Conservation (phyloP, 805 yeast species). For the Candida nitratophila region DNA sequence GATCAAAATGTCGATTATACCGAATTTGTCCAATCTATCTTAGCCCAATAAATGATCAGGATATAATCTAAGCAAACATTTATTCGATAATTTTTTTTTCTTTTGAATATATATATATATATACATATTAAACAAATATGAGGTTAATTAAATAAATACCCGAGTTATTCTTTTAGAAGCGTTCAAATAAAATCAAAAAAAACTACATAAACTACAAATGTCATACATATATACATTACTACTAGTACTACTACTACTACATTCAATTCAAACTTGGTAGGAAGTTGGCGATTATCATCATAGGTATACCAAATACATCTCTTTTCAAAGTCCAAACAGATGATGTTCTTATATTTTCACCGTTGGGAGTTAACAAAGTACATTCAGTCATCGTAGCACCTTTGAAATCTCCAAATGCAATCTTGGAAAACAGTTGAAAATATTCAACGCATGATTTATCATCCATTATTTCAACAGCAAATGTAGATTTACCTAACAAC, state of each 20-base stretch:
- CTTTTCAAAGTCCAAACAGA: constrained; percentile 91
- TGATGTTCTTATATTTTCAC: constrained; percentile 58
- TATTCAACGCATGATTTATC: constrained; percentile 83
- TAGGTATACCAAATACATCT: constrained; percentile 93
- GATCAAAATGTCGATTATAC: constrained; percentile 95
- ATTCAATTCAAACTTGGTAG: constrained; percentile 59
- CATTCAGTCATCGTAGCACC: constrained; percentile 89
- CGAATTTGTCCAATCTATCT: constrained; percentile 87
- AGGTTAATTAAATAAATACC: neutral
- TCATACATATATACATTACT: no score
- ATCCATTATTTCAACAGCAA: constrained; percentile 79
- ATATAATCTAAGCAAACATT: no score
- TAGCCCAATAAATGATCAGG: constrained; percentile 58
- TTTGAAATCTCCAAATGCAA: constrained; percentile 85
- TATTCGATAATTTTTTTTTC: neutral
- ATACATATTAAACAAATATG: neutral
- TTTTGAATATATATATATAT: neutral
- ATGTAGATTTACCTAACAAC: constrained; percentile 58
- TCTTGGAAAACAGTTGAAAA: constrained; percentile 74
- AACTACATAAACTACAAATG: no score
- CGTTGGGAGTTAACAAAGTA: constrained; percentile 56
- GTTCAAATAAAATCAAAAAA: no score
- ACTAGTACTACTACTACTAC: no score
- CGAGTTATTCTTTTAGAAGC: no score
- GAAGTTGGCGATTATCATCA: constrained; percentile 94